A percentile compares a stretch with the other conserved stretches of the same genome.
phyloP scores from a whole-genome alignment of 1,284 basidiomycete genomes.

The Sutorius eximius region DNA sequence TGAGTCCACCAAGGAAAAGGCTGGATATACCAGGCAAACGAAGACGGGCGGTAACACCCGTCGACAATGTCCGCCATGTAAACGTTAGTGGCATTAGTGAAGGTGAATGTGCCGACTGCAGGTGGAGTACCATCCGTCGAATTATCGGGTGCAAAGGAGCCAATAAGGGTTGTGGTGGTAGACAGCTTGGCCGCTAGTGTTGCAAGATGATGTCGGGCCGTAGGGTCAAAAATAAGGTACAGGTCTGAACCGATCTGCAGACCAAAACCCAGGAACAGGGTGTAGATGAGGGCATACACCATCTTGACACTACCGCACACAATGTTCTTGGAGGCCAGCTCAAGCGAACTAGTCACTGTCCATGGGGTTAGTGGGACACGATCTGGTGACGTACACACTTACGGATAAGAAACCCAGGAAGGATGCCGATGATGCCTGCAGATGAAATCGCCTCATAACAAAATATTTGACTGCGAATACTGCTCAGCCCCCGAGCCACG shows the following conservation, averaged over 20 bases:
- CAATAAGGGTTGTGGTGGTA: conserved; percentile 54
- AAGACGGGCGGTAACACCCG: conserved; percentile 69
- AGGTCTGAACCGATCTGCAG: conserved; percentile 86
- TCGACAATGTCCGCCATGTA: conserved; percentile 48
- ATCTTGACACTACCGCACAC: conserved; percentile 87
- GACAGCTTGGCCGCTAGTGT: conserved; percentile 51
- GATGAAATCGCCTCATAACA: conserved; percentile 89
- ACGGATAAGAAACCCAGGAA: conserved; percentile 84
- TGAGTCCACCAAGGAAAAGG: conserved; percentile 76
- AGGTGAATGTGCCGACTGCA: conserved; percentile 69
- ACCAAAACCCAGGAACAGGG: conserved; percentile 87
- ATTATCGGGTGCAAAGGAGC: conserved; percentile 69
- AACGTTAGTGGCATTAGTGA: conserved; percentile 54
- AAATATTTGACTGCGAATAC: conserved; percentile 71
- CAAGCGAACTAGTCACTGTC: conserved; percentile 80
- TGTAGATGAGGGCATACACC: conserved; percentile 89
- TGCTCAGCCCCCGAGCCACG: conserved; percentile 73
- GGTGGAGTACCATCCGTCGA: conserved; percentile 50
- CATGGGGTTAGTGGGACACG: conserved; percentile 13
- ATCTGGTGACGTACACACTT: conserved; percentile 34
- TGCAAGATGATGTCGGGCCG: conserved; percentile 53
- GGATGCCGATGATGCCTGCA: conserved; percentile 76
- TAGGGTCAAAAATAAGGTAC: conserved; percentile 74
- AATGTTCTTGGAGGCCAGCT: conserved; percentile 86
- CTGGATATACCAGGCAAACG: conserved; percentile 76